Conservation (phyloP, 2,329 filamentous ascomycete genomes). For the Dactylellina cionopaga region DNA sequence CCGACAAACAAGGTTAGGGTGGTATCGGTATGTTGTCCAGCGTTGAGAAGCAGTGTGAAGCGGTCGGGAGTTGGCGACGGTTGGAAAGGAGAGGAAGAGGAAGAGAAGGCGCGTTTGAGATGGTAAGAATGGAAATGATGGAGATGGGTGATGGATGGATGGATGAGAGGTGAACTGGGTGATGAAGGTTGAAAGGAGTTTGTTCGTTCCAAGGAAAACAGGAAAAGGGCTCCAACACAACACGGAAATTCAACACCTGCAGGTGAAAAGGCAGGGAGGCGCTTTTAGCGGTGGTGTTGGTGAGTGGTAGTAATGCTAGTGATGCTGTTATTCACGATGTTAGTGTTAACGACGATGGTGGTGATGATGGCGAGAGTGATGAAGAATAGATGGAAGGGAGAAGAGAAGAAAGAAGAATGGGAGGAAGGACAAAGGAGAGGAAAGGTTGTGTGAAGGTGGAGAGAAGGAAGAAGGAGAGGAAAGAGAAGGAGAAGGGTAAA, state of each 20-base stretch:
- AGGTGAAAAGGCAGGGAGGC: no score
- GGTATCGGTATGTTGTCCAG: slow-evolving; percentile 5
- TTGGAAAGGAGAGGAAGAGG: slow-evolving; percentile 22
- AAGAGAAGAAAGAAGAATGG: slow-evolving; percentile 32
- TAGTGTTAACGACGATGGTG: slow-evolving; percentile 15
- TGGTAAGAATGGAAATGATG: no score
- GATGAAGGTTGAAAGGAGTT: no score
- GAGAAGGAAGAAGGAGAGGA: slow-evolving; percentile 53
- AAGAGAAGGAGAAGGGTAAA: slow-evolving; percentile 37
- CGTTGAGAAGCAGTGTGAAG: slow-evolving; percentile 44
- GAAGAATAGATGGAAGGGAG: slow-evolving; percentile 48
- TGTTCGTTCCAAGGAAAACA: no score
- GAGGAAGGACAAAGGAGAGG: slow-evolving; percentile 38
- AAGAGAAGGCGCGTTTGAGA: slow-evolving; percentile 38
- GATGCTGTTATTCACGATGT: slow-evolving; percentile 45
- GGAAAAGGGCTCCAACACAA: no score
- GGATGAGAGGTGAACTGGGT: not conserved
- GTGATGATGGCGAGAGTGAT: slow-evolving; percentile 57
- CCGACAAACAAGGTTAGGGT: slow-evolving; percentile 8
- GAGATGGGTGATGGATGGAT: slow-evolving; percentile 8
- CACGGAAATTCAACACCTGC: no score
- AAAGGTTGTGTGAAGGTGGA: slow-evolving; percentile 52
- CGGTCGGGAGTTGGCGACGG: slow-evolving; percentile 23
- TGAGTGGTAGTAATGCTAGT: not conserved
- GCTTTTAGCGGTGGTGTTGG: no score